These are phyloP conservation scores for Vitis cinerea DNA, from an alignment of 164 flowering plant species.

Conservation along the genomic window DNA sequence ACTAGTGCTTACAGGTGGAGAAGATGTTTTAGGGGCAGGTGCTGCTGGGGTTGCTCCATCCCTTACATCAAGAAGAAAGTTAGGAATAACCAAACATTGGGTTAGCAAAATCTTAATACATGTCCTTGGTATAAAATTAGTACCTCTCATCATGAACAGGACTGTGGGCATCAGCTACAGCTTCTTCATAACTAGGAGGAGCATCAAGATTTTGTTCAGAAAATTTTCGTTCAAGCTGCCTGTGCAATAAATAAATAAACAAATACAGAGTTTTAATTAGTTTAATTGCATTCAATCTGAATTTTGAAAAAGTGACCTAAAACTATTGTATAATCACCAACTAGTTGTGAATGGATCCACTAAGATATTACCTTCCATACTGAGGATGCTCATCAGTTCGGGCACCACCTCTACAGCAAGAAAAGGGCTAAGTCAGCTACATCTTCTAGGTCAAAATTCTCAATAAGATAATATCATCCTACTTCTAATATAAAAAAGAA, in stretches of 20 bases:
- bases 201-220: slow-evolving; percentile 78
- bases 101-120: not conserved
- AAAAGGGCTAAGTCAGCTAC: slow-evolving; percentile 1
- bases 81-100: slow-evolving; percentile 8
- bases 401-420: slow-evolving; percentile 57
- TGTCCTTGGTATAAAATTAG: not conserved
- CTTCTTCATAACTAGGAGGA: slow-evolving; percentile 96
- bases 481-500: not conserved
- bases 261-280: not conserved
- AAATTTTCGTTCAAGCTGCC: slow-evolving; percentile 55
- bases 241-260: slow-evolving; percentile 15
- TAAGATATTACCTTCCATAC: slow-evolving; percentile 67
- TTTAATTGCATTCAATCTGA: not conserved
- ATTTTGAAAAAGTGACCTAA: not conserved
- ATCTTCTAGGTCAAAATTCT: not conserved
- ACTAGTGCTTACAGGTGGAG: slow-evolving; percentile 39
- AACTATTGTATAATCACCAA: not conserved
- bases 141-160: slow-evolving; percentile 76
- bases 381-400: slow-evolving; percentile 73
- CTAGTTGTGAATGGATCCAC: slow-evolving; percentile 3
- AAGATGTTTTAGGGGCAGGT: slow-evolving; percentile 50
- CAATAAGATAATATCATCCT: not conserved
- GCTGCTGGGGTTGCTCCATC: slow-evolving; percentile 50
- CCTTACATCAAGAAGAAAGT: slow-evolving; percentile 34
- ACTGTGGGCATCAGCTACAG: slow-evolving; percentile 52